These are phyloP conservation scores for Dillenia suffruticosa DNA, from an alignment of 164 flowering plant species.

Conservation along the genomic window DNA sequence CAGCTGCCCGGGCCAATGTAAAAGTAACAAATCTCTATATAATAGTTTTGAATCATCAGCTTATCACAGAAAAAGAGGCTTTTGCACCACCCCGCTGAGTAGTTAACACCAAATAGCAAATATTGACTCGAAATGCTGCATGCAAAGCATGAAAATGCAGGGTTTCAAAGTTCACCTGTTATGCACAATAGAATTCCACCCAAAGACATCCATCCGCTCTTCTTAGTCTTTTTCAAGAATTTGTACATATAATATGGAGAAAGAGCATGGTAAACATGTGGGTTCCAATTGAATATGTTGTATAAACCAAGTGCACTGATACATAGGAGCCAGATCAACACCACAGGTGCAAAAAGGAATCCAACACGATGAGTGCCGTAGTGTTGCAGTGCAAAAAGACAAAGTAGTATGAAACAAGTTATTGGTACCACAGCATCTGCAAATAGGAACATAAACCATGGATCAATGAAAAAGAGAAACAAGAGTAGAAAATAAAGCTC, in stretches of 20 bases:
- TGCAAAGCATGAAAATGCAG: conserved; percentile 45
- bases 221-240: conserved; percentile 82
- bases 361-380: conserved; percentile 92
- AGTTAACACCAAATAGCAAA: no score
- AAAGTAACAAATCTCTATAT: no score
- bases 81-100: no score
- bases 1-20: no score
- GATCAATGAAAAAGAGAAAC: not conserved
- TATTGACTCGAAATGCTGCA: no score
- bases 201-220: conserved; percentile 93
- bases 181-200: conserved; percentile 92
- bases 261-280: conserved; percentile 76
- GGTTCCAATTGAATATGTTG: conserved; percentile 82
- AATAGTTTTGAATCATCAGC: no score
- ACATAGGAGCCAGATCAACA: conserved; percentile 80
- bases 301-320: conserved; percentile 85
- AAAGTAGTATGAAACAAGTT: conserved; percentile 67
- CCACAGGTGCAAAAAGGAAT: conserved; percentile 81
- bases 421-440: conserved; percentile 88
- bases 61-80: no score
- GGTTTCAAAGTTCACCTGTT: conserved; percentile 49
- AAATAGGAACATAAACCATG: conserved; percentile 8
- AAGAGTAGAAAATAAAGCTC: not conserved
- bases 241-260: conserved; percentile 94
- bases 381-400: conserved; percentile 82